Conservation (phyloP, 73 alveolate species). For the Paraurostyla sp. region DNA sequence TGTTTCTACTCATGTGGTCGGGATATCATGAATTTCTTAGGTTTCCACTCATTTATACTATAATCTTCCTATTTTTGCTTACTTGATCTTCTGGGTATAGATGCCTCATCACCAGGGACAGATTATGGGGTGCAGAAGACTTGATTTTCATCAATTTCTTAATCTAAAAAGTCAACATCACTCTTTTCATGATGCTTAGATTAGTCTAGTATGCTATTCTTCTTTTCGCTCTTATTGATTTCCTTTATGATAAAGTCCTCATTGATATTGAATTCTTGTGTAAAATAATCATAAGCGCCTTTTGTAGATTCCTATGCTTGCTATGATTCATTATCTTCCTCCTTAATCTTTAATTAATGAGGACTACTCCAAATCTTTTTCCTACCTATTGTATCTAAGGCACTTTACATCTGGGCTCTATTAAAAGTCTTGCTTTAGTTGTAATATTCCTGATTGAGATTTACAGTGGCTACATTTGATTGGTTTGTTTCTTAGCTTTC, state of each 20-base stretch:
- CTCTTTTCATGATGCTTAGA: slow-evolving; percentile 17
- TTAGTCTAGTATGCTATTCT: neutral
- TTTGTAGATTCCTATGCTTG: neutral
- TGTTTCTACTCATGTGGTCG: neutral
- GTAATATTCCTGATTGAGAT: neutral
- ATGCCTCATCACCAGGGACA: neutral
- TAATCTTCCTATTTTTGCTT: neutral
- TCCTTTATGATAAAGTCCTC: no score
- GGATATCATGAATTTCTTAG: neutral
- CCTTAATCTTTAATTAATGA: neutral
- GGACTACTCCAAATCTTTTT: neutral
- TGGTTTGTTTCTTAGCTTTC: no score
- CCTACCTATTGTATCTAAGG: neutral
- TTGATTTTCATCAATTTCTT: neutral
- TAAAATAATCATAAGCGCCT: neutral
- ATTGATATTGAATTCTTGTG: neutral
- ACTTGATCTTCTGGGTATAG: neutral
- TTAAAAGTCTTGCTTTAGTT: neutral
- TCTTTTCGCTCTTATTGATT: no score
- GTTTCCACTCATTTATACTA: neutral
- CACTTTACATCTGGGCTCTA: neutral
- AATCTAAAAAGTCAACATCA: neutral
- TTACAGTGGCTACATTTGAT: no score
- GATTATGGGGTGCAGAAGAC: neutral
- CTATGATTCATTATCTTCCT: neutral